Evolutionary conservation across 164 flowering plant species (phyloP).

Genomic region (Aristolochia fimbriata): DNA sequence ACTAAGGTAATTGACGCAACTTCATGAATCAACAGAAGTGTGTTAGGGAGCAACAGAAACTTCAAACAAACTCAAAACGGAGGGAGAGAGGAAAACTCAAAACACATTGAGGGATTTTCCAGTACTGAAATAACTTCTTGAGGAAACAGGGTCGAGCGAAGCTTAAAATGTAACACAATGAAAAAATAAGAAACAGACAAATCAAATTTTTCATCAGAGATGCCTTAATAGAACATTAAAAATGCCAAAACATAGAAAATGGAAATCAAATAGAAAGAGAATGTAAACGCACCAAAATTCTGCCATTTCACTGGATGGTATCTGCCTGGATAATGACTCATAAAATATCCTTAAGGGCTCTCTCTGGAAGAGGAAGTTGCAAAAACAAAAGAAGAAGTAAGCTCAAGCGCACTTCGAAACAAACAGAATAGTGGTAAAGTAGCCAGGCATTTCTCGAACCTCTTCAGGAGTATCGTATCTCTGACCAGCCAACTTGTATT

Average conservation of each 20-base stretch:
- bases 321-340: conserved; percentile 76
- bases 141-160: too few species aligned
- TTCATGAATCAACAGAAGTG: too few species aligned
- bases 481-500: conserved; percentile 74
- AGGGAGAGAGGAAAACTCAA: too few species aligned
- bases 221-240: not conserved
- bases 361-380: conserved; percentile 39
- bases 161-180: too few species aligned
- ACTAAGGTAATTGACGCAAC: too few species aligned
- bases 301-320: conserved; percentile 97
- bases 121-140: too few species aligned
- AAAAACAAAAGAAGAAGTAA: conserved; percentile 1
- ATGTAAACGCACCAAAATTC: conserved; percentile 69
- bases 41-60: too few species aligned
- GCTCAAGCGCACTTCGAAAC: not conserved
- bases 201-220: not conserved
- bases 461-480: conserved; percentile 87
- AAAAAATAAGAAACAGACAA: too few species aligned
- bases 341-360: conserved; percentile 94
- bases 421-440: not conserved
- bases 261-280: not conserved
- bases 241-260: not conserved
- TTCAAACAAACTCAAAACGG: too few species aligned
- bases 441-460: conserved; percentile 27
- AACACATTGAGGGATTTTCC: too few species aligned